Conservation (phyloP, 1,284 basidiomycete genomes). For the Ganoderma multipileum region DNA sequence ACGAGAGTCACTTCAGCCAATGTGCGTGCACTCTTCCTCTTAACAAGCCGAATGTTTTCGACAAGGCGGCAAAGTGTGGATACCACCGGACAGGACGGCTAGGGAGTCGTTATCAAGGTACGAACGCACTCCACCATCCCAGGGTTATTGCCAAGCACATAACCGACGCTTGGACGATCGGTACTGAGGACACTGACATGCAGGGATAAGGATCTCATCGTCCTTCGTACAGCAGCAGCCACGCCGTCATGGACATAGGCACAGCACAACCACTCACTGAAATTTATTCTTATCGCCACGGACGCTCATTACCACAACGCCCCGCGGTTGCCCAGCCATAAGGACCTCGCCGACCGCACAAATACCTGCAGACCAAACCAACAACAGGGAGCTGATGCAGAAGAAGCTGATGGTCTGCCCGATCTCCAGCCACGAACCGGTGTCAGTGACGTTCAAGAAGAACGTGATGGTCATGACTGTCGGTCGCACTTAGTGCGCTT, state of each 20-base stretch:
- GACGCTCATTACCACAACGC: background rate
- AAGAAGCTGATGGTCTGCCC: conserved; percentile 91
- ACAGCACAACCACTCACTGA: background rate
- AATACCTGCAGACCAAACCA: conserved; percentile 82
- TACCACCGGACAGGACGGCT: too few species aligned
- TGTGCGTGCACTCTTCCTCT: too few species aligned
- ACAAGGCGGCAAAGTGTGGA: too few species aligned
- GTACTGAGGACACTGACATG: too few species aligned
- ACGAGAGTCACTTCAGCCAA: too few species aligned
- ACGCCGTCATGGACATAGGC: background rate
- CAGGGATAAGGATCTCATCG: too few species aligned
- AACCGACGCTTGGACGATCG: too few species aligned
- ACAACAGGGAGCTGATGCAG: conserved; percentile 81
- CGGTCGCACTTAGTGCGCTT: conserved; percentile 14
- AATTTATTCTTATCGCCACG: background rate
- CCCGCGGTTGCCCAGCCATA: conserved; percentile 33
- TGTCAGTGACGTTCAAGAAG: conserved; percentile 85
- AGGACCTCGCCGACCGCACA: conserved; percentile 73
- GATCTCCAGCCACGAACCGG: conserved; percentile 89
- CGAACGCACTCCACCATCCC: too few species aligned
- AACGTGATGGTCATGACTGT: conserved; percentile 83
- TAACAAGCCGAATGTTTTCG: too few species aligned
- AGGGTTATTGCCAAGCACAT: too few species aligned
- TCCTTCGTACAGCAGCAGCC: too few species aligned
- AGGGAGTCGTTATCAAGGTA: too few species aligned